Evolutionary conservation across 2,329 filamentous ascomycete species (phyloP).

Genomic region (Cladosporium sp.): DNA sequence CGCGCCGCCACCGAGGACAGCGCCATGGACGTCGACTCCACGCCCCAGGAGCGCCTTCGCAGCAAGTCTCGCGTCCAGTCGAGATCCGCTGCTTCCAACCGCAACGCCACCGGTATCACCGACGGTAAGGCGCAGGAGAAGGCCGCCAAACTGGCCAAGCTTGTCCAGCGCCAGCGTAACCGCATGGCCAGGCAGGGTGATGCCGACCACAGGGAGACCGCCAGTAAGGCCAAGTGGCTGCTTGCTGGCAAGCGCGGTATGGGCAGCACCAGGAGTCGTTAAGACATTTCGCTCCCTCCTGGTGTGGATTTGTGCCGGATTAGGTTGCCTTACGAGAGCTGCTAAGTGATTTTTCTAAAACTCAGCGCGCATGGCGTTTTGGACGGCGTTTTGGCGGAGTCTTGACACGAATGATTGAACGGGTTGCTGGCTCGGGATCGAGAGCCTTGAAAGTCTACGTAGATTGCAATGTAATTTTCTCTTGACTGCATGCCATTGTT

Average conservation of each 20-base stretch:
- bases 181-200: slow-evolving; percentile 95
- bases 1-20: slow-evolving; percentile 57
- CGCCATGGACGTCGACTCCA: slow-evolving; percentile 62
- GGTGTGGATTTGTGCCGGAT: background rate
- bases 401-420: slow-evolving; percentile 1
- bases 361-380: slow-evolving; percentile 11
- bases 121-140: slow-evolving; percentile 62
- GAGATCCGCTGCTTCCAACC: slow-evolving; percentile 59
- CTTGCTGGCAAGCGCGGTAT: slow-evolving; percentile 89
- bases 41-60: slow-evolving; percentile 42
- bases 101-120: slow-evolving; percentile 70
- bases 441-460: background rate
- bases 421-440: background rate
- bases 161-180: slow-evolving; percentile 98
- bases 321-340: background rate
- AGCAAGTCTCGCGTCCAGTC: slow-evolving; percentile 57
- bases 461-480: slow-evolving; percentile 12
- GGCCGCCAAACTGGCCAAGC: slow-evolving; percentile 79
- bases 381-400: background rate
- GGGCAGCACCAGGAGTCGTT: slow-evolving; percentile 68
- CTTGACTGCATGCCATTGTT: background rate
- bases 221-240: slow-evolving; percentile 82
- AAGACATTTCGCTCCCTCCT: background rate
- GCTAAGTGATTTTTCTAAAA: slow-evolving; percentile 1
- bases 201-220: slow-evolving; percentile 82